Evolutionary conservation across 176 grass and related monocot genomes (phyloP).

Genomic region (Hordeum marinum): DNA sequence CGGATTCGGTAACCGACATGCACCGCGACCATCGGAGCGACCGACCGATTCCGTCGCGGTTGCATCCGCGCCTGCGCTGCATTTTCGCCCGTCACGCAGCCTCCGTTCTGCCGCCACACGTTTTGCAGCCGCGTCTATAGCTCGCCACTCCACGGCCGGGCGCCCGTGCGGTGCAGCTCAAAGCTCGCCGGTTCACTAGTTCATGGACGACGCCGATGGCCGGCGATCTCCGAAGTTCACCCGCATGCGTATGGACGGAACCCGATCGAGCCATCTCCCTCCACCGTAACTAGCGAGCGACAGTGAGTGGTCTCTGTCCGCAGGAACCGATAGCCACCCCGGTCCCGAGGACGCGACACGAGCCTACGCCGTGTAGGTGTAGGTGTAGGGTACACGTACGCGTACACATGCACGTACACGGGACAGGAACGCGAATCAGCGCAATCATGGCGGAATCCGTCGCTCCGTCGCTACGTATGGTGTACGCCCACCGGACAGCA

Average conservation of each 20-base stretch:
- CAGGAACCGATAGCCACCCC: background rate
- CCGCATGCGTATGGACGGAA: background rate
- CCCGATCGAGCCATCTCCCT: background rate
- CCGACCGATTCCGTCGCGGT: background rate
- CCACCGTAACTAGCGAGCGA: background rate
- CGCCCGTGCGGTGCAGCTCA: too few species aligned
- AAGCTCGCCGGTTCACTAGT: too few species aligned
- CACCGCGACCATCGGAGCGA: background rate
- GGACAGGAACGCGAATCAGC: background rate
- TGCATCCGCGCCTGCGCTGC: background rate
- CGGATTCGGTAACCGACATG: slow-evolving; percentile 22
- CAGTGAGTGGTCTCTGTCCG: background rate
- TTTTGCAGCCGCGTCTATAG: background rate
- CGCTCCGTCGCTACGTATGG: background rate
- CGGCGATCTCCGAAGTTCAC: background rate
- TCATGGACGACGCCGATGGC: background rate
- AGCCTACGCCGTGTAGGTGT: background rate
- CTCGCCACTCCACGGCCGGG: too few species aligned
- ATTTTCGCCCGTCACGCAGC: background rate
- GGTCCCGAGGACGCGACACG: background rate
- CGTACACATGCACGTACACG: background rate
- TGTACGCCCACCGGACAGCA: background rate
- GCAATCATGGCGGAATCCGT: background rate
- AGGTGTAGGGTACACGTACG: background rate
- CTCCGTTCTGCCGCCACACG: too few species aligned